Conservation (phyloP, 495 filamentous ascomycete species). For the Neurospora tetraspora region DNA sequence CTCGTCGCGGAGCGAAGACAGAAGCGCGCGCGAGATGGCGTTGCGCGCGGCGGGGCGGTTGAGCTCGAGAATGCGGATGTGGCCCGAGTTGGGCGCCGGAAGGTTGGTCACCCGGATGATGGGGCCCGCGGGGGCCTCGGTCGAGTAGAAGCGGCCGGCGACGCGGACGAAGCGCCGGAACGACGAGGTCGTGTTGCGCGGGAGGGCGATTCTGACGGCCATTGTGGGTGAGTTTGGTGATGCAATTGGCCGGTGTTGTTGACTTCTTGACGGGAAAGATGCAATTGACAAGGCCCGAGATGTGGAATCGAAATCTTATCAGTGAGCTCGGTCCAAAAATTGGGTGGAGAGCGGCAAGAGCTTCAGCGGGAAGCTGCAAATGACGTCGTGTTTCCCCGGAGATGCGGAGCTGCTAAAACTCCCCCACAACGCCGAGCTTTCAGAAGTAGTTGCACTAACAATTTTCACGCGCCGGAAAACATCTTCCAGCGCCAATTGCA, state of each 20-base stretch:
- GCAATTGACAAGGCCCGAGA: background rate
- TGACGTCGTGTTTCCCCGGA: background rate
- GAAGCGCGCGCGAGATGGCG: constrained; percentile 71
- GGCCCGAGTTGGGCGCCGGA: constrained; percentile 69
- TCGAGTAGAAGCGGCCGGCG: constrained; percentile 22
- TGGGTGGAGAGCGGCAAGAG: background rate
- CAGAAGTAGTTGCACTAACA: background rate
- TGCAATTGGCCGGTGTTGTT: background rate
- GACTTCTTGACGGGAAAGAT: background rate
- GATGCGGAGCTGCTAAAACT: background rate
- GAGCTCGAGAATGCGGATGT: constrained; percentile 79
- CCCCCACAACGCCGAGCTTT: background rate
- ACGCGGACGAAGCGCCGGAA: background rate
- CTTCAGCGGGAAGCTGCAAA: background rate
- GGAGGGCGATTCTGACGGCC: background rate
- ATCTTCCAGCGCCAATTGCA: background rate
- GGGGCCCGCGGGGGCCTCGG: constrained; percentile 27
- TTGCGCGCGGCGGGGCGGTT: constrained; percentile 79
- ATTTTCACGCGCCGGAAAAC: background rate
- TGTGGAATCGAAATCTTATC: background rate
- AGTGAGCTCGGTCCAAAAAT: background rate
- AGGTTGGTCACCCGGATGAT: constrained; percentile 61
- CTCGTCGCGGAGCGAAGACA: constrained; percentile 58
- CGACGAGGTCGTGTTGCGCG: background rate
- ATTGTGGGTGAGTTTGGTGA: background rate